Base-by-base conservation (phyloP, 1,284 basidiomycete genomes). In the Cutaneotrichosporon cyanovorans region DNA sequence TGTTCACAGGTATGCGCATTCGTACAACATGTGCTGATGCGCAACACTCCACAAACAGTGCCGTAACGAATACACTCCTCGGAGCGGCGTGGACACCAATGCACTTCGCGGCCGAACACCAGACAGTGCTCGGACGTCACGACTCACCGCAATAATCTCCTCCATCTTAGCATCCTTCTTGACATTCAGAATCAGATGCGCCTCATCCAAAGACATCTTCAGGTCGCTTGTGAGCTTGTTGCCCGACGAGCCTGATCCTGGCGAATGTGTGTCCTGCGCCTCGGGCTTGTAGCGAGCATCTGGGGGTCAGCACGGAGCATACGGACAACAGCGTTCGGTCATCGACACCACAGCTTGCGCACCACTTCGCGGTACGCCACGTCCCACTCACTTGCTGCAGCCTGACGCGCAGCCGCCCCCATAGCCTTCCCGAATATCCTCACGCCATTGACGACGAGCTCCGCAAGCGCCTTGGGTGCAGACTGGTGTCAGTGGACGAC, bases 181-280 rank as follows among this genome's bases (percentile, higher is more conserved):
- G 35, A 83, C 75, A 68, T 99, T 97, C 58, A 99, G 75, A 64
- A 99, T 92, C 51, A 96, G 75, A 60, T 85, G 84, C 20, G 95
- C 95, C 74, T 98, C 95, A 58, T 98, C 93, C 56, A 95, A 65
- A 19, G 89, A 91, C 92, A 99, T 95, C 37, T 84, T 80, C 63
- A 92, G 83, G 85, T 46, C 81, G 80, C 78, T 51, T 77, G 78
- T 61, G 25, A 62, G 55, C 35, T 58, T 59, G 41, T 68, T 71
- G 31, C 53, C 53, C 21, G 48, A 48, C 38, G 53, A 56, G 18
- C 56, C 45, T 30, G 54, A 59, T 20, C 61, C 56, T 3, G 61
- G 18, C 22, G 50, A 58, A 34, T 62, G 57, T 4, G 66, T 56
- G 18, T 65, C 66, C 8, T 65, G 63, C 15, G 58, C 57, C 23